phyloP scores from a whole-genome alignment of 441 rosid species.

The Pelargonium citronellum region DNA sequence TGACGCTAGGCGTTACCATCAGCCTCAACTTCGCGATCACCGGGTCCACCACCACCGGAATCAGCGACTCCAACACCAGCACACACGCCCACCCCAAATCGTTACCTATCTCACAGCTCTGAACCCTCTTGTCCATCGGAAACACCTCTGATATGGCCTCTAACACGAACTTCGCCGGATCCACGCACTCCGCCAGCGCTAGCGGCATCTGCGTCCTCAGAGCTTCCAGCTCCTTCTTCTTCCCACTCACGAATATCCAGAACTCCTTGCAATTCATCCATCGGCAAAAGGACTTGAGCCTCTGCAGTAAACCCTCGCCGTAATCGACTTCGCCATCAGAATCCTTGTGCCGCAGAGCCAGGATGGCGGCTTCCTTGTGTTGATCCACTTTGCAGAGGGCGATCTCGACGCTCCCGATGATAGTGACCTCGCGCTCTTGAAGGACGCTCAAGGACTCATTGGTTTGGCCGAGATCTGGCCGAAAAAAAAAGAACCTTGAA shows the following conservation, averaged over 20 bases:
- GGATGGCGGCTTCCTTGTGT: slow-evolving; percentile 42
- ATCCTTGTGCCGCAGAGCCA: slow-evolving; percentile 23
- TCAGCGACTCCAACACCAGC: slow-evolving; percentile 70
- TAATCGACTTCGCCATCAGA: slow-evolving; percentile 71
- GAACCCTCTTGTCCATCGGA: slow-evolving; percentile 70
- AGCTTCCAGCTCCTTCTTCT: slow-evolving; percentile 74
- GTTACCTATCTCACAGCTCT: slow-evolving; percentile 35
- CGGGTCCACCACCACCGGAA: slow-evolving; percentile 83
- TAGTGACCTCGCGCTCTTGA: slow-evolving; percentile 76
- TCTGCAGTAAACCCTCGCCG: slow-evolving; percentile 52
- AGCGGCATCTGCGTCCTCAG: slow-evolving; percentile 59
- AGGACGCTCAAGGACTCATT: slow-evolving; percentile 65
- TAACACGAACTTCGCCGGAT: slow-evolving; percentile 78
- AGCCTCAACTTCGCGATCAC: slow-evolving; percentile 69
- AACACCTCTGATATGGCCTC: slow-evolving; percentile 91
- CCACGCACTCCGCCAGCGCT: slow-evolving; percentile 68
- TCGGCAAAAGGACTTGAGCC: slow-evolving; percentile 49
- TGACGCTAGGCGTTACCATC: no score
- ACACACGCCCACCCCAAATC: slow-evolving; percentile 98
- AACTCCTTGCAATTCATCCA: slow-evolving; percentile 68
- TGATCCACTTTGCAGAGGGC: slow-evolving; percentile 55
- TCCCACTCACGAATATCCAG: slow-evolving; percentile 66
- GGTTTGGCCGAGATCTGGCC: no score
- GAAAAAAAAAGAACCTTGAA: no score
- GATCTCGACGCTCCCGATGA: slow-evolving; percentile 79